Conservation (phyloP, 176 grass and related monocot genomes). For the Oryza rufipogon region DNA sequence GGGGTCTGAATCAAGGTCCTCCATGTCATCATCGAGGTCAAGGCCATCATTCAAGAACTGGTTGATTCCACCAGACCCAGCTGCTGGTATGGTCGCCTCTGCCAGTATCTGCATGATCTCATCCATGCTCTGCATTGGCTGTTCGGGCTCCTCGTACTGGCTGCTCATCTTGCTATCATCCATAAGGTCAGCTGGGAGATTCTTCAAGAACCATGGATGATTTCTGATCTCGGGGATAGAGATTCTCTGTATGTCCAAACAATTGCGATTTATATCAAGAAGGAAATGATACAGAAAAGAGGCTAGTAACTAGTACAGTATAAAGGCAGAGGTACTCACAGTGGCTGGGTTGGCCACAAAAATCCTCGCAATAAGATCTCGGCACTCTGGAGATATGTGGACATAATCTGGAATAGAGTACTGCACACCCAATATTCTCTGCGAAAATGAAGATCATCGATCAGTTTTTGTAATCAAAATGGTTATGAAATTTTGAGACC, state of each 20-base stretch:
- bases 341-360: constrained; percentile 79
- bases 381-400: constrained; percentile 83
- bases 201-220: constrained; percentile 84
- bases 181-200: constrained; percentile 78
- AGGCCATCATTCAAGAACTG: constrained; percentile 71
- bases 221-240: constrained; percentile 83
- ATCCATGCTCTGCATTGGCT: constrained; percentile 84
- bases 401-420: constrained; percentile 98
- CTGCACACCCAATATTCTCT: constrained; percentile 93
- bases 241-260: constrained; percentile 62
- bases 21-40: constrained; percentile 89
- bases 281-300: not conserved
- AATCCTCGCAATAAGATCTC: constrained; percentile 77
- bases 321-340: constrained; percentile 48
- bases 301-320: not conserved
- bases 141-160: constrained; percentile 80
- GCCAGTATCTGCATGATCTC: constrained; percentile 94
- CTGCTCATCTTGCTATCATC: constrained; percentile 73
- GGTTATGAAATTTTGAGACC: not conserved
- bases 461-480: constrained; percentile 14
- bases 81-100: constrained; percentile 77
- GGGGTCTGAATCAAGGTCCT: constrained; percentile 80
- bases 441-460: constrained; percentile 38
- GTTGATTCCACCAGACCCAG: constrained; percentile 64
- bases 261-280: not conserved